Conservation (phyloP, 768 basidiomycete genomes). For the Asterophora lycoperdoides region DNA sequence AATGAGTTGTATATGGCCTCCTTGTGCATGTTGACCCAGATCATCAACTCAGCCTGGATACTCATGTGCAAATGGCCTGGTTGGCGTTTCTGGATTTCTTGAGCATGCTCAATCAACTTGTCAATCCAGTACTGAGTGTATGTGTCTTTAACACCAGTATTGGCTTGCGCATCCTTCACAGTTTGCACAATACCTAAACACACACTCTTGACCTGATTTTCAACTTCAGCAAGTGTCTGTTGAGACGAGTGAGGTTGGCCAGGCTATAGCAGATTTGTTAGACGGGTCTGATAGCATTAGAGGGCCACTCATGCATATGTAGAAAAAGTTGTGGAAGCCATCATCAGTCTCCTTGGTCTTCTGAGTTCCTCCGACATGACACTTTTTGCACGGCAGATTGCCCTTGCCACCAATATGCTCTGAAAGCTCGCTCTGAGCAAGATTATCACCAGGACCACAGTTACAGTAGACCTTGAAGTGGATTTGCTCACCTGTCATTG, state of each 20-base stretch:
- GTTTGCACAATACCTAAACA: not conserved
- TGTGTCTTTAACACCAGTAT: slow-evolving; percentile 35
- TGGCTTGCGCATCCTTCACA: slow-evolving; percentile 26
- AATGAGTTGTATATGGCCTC: slow-evolving; percentile 28
- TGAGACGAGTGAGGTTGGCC: slow-evolving; percentile 20
- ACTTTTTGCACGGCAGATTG: slow-evolving; percentile 38
- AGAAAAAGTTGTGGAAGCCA: slow-evolving; percentile 32
- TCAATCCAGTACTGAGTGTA: too few species aligned
- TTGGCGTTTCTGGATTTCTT: slow-evolving; percentile 6
- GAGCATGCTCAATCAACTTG: slow-evolving; percentile 21
- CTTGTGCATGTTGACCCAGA: slow-evolving; percentile 24
- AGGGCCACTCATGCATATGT: not conserved
- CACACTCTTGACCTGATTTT: slow-evolving; percentile 28
- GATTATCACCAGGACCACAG: slow-evolving; percentile 35
- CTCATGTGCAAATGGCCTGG: slow-evolving; percentile 4
- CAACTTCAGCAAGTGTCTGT: slow-evolving; percentile 19
- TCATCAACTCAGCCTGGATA: slow-evolving; percentile 22
- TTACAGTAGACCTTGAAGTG: slow-evolving; percentile 24
- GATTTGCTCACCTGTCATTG: slow-evolving; percentile 17
- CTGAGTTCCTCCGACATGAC: slow-evolving; percentile 31
- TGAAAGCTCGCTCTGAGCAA: slow-evolving; percentile 32
- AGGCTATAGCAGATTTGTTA: too few species aligned
- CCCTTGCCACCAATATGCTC: slow-evolving; percentile 37
- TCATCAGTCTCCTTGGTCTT: slow-evolving; percentile 26
- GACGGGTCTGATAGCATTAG: too few species aligned